Evolutionary conservation across 176 grass and related monocot species (phyloP).

Genomic region (Oryza meyeriana): DNA sequence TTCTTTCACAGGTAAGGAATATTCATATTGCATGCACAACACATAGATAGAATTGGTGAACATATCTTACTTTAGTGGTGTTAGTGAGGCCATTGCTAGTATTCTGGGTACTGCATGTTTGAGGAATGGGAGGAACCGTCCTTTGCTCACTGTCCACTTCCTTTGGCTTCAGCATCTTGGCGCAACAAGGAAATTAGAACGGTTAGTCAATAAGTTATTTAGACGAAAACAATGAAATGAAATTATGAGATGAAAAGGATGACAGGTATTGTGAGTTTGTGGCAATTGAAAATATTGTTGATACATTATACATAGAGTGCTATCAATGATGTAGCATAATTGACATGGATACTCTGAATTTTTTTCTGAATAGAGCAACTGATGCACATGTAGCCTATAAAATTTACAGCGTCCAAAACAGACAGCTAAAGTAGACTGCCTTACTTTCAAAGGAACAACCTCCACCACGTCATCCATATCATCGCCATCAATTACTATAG

Average conservation of each 20-base stretch:
- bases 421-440: not conserved
- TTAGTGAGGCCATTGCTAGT: not conserved
- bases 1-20: not conserved
- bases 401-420: not conserved
- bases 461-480: not conserved
- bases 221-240: not conserved
- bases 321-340: not conserved
- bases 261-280: not conserved
- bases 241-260: not conserved
- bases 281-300: not conserved
- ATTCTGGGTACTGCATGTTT: not conserved
- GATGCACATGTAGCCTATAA: not conserved
- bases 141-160: not conserved
- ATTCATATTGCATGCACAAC: not conserved
- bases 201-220: not conserved
- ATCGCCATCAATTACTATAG: not conserved
- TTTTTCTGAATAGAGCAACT: too few relatives aligned
- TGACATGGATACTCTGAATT: not conserved
- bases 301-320: not conserved
- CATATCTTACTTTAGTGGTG: constrained; percentile 20
- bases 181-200: constrained; percentile 3
- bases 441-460: constrained; percentile 12
- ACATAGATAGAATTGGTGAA: not conserved
- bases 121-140: constrained; percentile 5
- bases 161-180: not conserved